phyloP scores from a whole-genome alignment of 2,329 filamentous ascomycete species.

The Aureobasidium zeae region DNA sequence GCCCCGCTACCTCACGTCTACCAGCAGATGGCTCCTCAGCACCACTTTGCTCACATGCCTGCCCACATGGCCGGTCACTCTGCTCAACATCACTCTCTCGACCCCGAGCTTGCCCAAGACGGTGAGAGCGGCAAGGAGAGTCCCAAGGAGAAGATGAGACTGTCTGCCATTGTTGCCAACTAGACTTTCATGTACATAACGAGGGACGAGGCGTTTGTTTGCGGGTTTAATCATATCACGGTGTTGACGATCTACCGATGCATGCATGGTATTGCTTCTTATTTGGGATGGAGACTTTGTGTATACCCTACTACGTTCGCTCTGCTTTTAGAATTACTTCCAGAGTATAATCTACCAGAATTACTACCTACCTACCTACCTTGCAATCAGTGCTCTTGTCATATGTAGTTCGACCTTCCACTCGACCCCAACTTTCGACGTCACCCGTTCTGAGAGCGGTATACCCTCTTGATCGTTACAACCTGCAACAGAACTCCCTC shows the following conservation, averaged over 20 bases:
- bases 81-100: slow-evolving; percentile 18
- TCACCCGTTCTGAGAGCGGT: slow-evolving; percentile 10
- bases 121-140: slow-evolving; percentile 25
- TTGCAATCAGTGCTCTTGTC: slow-evolving; percentile 1
- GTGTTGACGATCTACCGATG: slow-evolving; percentile 4
- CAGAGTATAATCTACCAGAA: slow-evolving; percentile 5
- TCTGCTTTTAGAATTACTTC: slow-evolving; percentile 13
- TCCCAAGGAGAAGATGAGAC: slow-evolving; percentile 32
- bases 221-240: slow-evolving; percentile 5
- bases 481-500: background rate
- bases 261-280: slow-evolving; percentile 10
- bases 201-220: slow-evolving; percentile 13
- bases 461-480: slow-evolving; percentile 9
- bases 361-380: too few relatives aligned
- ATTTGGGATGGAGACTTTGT: slow-evolving; percentile 15
- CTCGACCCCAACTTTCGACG: background rate
- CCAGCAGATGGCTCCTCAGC: slow-evolving; percentile 24
- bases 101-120: slow-evolving; percentile 23
- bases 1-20: slow-evolving; percentile 18
- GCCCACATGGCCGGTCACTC: slow-evolving; percentile 16
- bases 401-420: background rate
- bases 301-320: slow-evolving; percentile 16
- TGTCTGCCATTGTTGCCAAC: slow-evolving; percentile 26
- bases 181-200: slow-evolving; percentile 12
- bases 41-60: slow-evolving; percentile 18